Evolutionary conservation across 1,139 yeast species (phyloP).

Genomic region (Diutina catenulata): DNA sequence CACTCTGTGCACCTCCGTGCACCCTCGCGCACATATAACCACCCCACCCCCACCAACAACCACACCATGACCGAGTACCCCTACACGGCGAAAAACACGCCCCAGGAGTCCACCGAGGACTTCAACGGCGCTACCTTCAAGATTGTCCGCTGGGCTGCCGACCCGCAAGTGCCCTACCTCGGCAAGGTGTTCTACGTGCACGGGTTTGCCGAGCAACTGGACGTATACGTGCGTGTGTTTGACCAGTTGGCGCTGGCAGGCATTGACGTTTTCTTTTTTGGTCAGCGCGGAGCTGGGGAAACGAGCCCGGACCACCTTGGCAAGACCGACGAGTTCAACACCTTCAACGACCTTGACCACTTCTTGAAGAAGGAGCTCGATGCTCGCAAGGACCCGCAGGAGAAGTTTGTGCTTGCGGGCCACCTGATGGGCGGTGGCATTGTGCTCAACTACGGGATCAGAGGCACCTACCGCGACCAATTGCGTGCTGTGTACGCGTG

Average conservation of each 20-base stretch:
- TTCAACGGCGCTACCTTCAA: slow-evolving; percentile 28
- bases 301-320: slow-evolving; percentile 60
- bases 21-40: too few relatives aligned
- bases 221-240: slow-evolving; percentile 43
- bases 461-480: slow-evolving; percentile 45
- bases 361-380: slow-evolving; percentile 33
- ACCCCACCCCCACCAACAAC: too few relatives aligned
- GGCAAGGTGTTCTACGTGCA: slow-evolving; percentile 61
- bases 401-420: slow-evolving; percentile 55
- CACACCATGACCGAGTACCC: too few relatives aligned
- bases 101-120: slow-evolving; percentile 18
- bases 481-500: slow-evolving; percentile 46
- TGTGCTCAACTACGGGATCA: slow-evolving; percentile 57
- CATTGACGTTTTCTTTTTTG: slow-evolving; percentile 65
- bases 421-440: slow-evolving; percentile 98
- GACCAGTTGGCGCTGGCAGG: slow-evolving; percentile 51
- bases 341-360: slow-evolving; percentile 59
- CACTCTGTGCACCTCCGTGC: too few relatives aligned
- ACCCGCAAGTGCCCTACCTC: slow-evolving; percentile 22
- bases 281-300: slow-evolving; percentile 83
- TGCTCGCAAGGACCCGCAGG: slow-evolving; percentile 13
- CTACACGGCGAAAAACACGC: slow-evolving; percentile 22
- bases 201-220: slow-evolving; percentile 67
- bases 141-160: slow-evolving; percentile 29
- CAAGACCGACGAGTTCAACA: slow-evolving; percentile 48